Base-by-base conservation (phyloP, 257 asterid species). In the Plectranthus barbatus region DNA sequence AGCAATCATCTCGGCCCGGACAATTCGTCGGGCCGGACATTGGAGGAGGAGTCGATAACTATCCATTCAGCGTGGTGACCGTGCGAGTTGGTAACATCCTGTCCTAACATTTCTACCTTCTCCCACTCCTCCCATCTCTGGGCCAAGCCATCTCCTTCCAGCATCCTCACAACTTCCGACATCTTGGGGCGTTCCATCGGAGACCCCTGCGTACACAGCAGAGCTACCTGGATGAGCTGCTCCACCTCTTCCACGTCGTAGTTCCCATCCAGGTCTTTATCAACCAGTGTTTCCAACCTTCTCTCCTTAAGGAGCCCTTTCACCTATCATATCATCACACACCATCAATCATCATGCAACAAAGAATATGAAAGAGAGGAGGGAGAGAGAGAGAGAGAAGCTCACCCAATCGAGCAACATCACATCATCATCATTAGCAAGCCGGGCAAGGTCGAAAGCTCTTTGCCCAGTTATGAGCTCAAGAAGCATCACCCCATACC, bases 71-170 rank as follows among this genome's bases (percentile, higher is more conserved):
- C 72, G 66, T 63, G 68, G 10, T 86, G 80, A 39, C 78, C 74
- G 33, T 61, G 86, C 18, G 63, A 37, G 33, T 77, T 79, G 64
- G 50, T 81, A 47, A 69, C 69, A 26, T 86, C 95, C 50, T 83
- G 95, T 4, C 93, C 75, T 86, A 81, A 80, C 81, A 86, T 73
- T 71, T 90, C 97, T 54, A 83, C 94, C 79, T 83, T 83, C 73
- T 90, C 94, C 97, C 97, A 90, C 62, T 90, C 97, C 50, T 90
- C 97, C 97, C 97, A 90, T 73, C 90, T 81, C 90, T 90, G 94
- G 0, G 94, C 94, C 72, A 90, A 76, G 15, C 97, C 95, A 48
- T 90, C 97, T 4, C 97, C 97, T 77, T 90, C 92, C 5, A 86
- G 91, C 95, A 91, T 91, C 65, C 95, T 77, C 29, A 91, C 95